Base-by-base conservation (phyloP, 1,139 yeast species). In the Hemisphaericaspora xylofermentans region DNA sequence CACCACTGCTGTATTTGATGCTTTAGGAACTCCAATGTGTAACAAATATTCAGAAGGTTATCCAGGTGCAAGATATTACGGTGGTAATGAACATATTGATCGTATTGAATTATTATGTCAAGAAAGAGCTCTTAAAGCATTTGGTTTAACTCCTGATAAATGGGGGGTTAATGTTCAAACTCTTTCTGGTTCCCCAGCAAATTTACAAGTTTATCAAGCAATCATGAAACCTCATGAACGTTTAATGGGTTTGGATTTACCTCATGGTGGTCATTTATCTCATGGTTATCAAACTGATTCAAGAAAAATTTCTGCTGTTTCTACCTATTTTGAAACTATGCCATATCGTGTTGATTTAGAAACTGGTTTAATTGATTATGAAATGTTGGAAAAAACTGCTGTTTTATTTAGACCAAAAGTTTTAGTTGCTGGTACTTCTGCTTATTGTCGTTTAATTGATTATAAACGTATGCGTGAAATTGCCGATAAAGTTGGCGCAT, bases 161-260 rank as follows among this genome's bases (percentile, higher is more conserved):
- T 91, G 98, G 98, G 98, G 98, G 33, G 97, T 88, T 53, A 91
- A 91, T 57, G 98, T 91, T 24, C 98, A 91, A 70, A 77, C 97
- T 18, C 76, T 91, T 58, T 84, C 95, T 29, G 98, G 98, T 45
- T 93, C 97, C 7, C 97, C 98, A 47, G 98, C 98, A 42, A 91
- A 91, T 66, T 75, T 91, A 64, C 88, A 91, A 58, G 93, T 94
- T 26, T 91, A 89, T 68, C 87, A 93, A 43, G 95, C 97, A n/a
- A 69, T 91, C 42, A 71, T 91, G 78, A 84, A 88, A 54, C 88
- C 86, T 50, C 95, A 93, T 54, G 98, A 89, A 58, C 82, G 97
- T 66, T 69, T 91, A 49, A 91, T 91, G 98, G 98, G 98, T 47
- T 79, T 91, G 57, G 97, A 91, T 63, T 77, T 91, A 60, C 97